A percentile compares a stretch with the other conserved stretches of the same genome.
These are phyloP conservation scores for Drechslera avenae DNA, from an alignment of 2,329 filamentous ascomycete genomes.

Conservation along the genomic window DNA sequence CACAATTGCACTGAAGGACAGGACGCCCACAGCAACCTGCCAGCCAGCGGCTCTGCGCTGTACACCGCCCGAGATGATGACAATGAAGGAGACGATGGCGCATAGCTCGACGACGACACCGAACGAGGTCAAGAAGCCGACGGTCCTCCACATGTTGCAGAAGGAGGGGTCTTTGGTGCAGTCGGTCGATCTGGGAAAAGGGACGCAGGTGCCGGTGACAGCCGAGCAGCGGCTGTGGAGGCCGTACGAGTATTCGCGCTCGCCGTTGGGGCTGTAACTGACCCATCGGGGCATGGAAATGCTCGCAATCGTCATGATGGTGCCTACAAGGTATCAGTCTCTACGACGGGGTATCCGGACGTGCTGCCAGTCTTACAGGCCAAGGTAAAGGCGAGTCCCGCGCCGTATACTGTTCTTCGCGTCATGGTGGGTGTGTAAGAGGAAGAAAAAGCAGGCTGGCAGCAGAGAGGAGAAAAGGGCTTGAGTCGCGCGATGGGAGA, in stretches of 20 bases:
- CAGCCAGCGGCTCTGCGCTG: conserved; percentile 81
- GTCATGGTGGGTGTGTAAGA: conserved; percentile 48
- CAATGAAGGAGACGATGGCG: conserved; percentile 76
- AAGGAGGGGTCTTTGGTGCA: conserved; percentile 74
- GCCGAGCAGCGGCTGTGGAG: conserved; percentile 82
- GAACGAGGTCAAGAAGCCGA: conserved; percentile 87
- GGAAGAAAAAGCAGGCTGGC: not conserved
- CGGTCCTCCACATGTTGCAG: conserved; percentile 88
- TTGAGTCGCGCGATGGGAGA: conserved; percentile 5
- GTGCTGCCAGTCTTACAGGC: conserved; percentile 40
- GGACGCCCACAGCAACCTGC: conserved; percentile 71
- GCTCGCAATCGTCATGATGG: conserved; percentile 71
- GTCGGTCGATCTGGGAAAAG: conserved; percentile 71
- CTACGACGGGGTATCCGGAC: not conserved
- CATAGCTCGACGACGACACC: conserved; percentile 81
- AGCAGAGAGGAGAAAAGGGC: not conserved
- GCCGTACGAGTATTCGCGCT: conserved; percentile 62
- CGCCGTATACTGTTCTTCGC: conserved; percentile 55
- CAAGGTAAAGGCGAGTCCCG: conserved; percentile 55
- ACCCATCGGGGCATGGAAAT: conserved; percentile 76
- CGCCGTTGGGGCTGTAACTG: conserved; percentile 57
- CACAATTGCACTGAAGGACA: conserved; percentile 68
- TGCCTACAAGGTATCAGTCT: conserved; percentile 57
- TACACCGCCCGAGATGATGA: conserved; percentile 79
- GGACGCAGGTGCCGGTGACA: conserved; percentile 65